A percentile compares a stretch with the other conserved stretches of the same genome.
phyloP scores from a whole-genome alignment of 176 grass and related monocot species.

The Typha latifolia region DNA sequence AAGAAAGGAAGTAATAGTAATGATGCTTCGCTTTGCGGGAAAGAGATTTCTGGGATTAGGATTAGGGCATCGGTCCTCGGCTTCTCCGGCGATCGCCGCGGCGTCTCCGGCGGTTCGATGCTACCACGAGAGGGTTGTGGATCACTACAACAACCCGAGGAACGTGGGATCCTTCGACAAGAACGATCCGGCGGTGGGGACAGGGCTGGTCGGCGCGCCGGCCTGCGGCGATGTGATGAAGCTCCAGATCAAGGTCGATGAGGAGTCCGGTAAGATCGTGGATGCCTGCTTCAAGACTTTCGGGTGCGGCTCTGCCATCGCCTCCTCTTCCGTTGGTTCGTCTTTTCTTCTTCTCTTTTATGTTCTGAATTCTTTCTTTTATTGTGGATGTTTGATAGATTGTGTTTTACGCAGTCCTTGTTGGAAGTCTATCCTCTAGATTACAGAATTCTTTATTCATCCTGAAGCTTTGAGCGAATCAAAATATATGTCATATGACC shows the following conservation, averaged over 20 bases:
- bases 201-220: constrained; percentile 87
- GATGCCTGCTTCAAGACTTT: constrained; percentile 99
- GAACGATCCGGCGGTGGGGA: constrained; percentile 79
- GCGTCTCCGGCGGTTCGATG: constrained; percentile 18
- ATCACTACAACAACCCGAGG: constrained; percentile 94
- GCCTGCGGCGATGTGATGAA: constrained; percentile 99
- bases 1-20: not conserved
- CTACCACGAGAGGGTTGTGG: constrained; percentile 97
- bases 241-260: constrained; percentile 92
- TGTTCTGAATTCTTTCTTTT: constrained; percentile 2
- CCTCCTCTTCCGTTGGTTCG: constrained; percentile 85
- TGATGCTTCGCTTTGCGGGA: not conserved
- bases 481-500: too few relatives aligned
- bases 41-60: constrained; percentile 1
- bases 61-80: not conserved
- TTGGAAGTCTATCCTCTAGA: too few relatives aligned
- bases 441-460: too few relatives aligned
- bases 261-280: constrained; percentile 71
- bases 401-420: not conserved
- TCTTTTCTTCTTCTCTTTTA: not conserved
- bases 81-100: constrained; percentile 4
- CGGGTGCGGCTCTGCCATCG: constrained; percentile 91
- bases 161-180: constrained; percentile 96
- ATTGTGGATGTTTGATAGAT: not conserved
- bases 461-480: too few relatives aligned